A percentile compares a stretch with the other conserved stretches of the same genome.
Conservation (phyloP, 805 yeast genomes). For the Cyberlindnera veronae region DNA sequence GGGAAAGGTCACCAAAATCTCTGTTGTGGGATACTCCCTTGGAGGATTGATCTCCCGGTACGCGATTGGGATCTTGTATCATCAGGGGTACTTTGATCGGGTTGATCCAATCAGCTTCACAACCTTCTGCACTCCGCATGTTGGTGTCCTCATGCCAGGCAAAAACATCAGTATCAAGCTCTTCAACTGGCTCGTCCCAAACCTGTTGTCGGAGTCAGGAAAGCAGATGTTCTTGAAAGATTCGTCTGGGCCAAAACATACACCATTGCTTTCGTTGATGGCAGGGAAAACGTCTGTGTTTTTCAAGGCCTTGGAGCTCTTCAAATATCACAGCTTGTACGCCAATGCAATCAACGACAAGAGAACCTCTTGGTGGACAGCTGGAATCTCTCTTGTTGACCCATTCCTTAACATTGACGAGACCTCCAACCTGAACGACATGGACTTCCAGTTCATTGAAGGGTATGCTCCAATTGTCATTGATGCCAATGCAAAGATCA, state of each 20-base stretch:
- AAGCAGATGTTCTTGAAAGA: conserved; percentile 68
- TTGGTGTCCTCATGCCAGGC: conserved; percentile 64
- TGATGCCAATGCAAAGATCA: conserved; percentile 46
- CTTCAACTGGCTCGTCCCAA: conserved; percentile 64
- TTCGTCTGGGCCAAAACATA: conserved; percentile 22
- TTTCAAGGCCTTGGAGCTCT: conserved; percentile 48
- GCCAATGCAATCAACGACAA: conserved; percentile 79
- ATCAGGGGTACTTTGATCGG: conserved; percentile 46
- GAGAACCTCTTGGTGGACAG: conserved; percentile 80
- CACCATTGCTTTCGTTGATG: conserved; percentile 65
- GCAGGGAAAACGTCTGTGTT: conserved; percentile 60
- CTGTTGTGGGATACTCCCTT: conserved; percentile 77
- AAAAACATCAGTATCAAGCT: conserved; percentile 43
- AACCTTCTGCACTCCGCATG: conserved; percentile 68
- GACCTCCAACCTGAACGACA: conserved; percentile 40
- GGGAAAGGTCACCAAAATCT: conserved; percentile 54
- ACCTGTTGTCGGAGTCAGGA: conserved; percentile 67
- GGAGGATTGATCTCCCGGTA: conserved; percentile 83
- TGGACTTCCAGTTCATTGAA: conserved; percentile 40
- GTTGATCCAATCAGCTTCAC: conserved; percentile 58
- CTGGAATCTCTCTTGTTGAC: conserved; percentile 62
- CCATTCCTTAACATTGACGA: conserved; percentile 48
- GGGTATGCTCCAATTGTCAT: conserved; percentile 57
- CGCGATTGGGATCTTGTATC: conserved; percentile 66
- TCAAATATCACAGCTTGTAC: conserved; percentile 55